Conservation (phyloP, 1,284 basidiomycete genomes). For the Thecaphora thlaspeos region DNA sequence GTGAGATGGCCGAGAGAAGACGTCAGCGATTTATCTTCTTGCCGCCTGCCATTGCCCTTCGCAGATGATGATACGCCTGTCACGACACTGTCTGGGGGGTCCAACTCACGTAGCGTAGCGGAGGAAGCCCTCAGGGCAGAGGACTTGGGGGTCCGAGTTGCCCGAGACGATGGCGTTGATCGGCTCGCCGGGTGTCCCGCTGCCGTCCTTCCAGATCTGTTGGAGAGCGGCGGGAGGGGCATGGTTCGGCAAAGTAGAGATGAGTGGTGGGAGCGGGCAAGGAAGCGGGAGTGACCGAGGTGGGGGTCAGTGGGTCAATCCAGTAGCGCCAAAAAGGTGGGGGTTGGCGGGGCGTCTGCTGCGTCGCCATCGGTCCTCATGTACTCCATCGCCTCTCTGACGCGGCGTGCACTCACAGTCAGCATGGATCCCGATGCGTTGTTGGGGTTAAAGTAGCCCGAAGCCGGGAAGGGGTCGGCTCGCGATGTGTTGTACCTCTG, state of each 20-base stretch:
- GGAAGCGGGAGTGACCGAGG: conserved; percentile 1
- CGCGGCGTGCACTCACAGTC: conserved; percentile 17
- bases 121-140: conserved; percentile 50
- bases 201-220: conserved; percentile 28
- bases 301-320: too few relatives aligned
- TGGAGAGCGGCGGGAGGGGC: too few relatives aligned
- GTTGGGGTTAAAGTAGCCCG: conserved; percentile 28
- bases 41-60: too few relatives aligned
- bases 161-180: conserved; percentile 53
- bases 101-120: conserved; percentile 50
- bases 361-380: too few relatives aligned
- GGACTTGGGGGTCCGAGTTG: conserved; percentile 37
- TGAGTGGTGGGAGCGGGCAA: background rate
- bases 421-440: conserved; percentile 34
- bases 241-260: background rate
- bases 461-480: conserved; percentile 23
- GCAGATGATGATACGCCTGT: too few relatives aligned
- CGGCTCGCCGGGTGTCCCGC: conserved; percentile 46
- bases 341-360: too few relatives aligned
- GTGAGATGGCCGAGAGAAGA: too few relatives aligned
- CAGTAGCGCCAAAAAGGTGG: too few relatives aligned
- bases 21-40: too few relatives aligned
- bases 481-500: conserved; percentile 29
- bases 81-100: too few relatives aligned
- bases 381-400: conserved; percentile 3